These are phyloP conservation scores for Tuber magnatum DNA, from an alignment of 495 filamentous ascomycete species.

Conservation along the genomic window DNA sequence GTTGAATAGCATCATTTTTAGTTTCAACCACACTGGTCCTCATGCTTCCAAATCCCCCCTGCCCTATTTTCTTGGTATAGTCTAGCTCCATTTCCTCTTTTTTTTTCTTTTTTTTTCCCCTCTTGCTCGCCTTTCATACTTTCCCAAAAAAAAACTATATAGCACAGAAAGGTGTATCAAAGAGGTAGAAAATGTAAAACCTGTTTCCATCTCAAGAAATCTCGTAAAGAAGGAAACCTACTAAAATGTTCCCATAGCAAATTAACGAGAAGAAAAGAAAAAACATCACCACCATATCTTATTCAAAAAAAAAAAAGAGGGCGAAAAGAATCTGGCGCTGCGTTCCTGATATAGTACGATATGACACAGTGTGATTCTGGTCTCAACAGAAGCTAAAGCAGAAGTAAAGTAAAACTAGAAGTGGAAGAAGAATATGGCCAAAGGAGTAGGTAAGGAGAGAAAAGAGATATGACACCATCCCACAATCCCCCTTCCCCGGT, in stretches of 20 bases:
- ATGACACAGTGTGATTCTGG: constrained; percentile 4
- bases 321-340: not conserved
- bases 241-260: not conserved
- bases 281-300: no score
- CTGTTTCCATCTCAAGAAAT: not conserved
- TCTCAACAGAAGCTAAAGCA: not conserved
- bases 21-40: no score
- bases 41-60: no score
- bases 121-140: constrained; percentile 5
- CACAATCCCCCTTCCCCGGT: not conserved
- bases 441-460: not conserved
- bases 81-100: no score
- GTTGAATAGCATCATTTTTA: no score
- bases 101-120: no score
- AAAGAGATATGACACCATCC: constrained; percentile 8
- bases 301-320: no score
- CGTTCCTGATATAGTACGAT: constrained; percentile 1
- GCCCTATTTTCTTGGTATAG: no score
- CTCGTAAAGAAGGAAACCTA: not conserved
- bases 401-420: constrained; percentile 1
- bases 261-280: no score
- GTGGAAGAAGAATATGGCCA: not conserved
- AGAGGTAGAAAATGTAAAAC: not conserved
- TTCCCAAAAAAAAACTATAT: constrained; percentile 5
- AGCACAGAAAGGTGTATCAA: not conserved